Evolutionary conservation across 192 early-diverging fungal genomes (phyloP).

Genomic region (Globomyces pollinis-pini): DNA sequence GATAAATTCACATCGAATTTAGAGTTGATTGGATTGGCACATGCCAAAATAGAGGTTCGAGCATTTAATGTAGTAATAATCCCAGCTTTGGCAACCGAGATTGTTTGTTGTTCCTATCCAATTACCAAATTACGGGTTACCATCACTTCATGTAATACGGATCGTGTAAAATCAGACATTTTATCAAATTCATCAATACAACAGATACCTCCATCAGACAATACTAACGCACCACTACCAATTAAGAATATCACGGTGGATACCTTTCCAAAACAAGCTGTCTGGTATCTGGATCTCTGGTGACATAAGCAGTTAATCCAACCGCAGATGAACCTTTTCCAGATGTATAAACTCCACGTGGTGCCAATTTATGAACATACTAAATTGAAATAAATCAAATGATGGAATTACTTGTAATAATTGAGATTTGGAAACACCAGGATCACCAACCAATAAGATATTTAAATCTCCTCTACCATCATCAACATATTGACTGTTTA

Average conservation of each 20-base stretch:
- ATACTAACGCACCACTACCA: conserved; percentile 85
- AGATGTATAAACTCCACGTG: conserved; percentile 92
- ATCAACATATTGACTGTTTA: neutral
- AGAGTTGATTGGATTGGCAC: conserved; percentile 89
- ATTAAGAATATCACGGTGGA: conserved; percentile 34
- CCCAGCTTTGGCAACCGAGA: conserved; percentile 97
- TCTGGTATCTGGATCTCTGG: conserved; percentile 88
- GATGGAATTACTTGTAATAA: conserved; percentile 48
- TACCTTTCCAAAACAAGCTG: conserved; percentile 94
- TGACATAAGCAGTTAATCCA: conserved; percentile 92
- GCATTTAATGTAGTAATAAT: conserved; percentile 98
- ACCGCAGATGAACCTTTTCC: conserved; percentile 96
- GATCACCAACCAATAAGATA: conserved; percentile 91
- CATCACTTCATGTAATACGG: conserved; percentile 98
- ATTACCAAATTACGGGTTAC: too few species aligned
- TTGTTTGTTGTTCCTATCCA: conserved; percentile 23
- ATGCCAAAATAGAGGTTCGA: conserved; percentile 87
- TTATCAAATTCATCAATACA: conserved; percentile 99
- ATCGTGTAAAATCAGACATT: conserved; percentile 89
- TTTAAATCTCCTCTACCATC: conserved; percentile 97
- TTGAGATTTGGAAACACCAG: conserved; percentile 94
- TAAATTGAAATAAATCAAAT: neutral
- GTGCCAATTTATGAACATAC: conserved; percentile 90
- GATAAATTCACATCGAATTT: conserved; percentile 77
- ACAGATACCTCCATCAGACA: conserved; percentile 93